Evolutionary conservation across 2,329 filamentous ascomycete genomes (phyloP).

Genomic region (Cordyceps cateniannulata): DNA sequence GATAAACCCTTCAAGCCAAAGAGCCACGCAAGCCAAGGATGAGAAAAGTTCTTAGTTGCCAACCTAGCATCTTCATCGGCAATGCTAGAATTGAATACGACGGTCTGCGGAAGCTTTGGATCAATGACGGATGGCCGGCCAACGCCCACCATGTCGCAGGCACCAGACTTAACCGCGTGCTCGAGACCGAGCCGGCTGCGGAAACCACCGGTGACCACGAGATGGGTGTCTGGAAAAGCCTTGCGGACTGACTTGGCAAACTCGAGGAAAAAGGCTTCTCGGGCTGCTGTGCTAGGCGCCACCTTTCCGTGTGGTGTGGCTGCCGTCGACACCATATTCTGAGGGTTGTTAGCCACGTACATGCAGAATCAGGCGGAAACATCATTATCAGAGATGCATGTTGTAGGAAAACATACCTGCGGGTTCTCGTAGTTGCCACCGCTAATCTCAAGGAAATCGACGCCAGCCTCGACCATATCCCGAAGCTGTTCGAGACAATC

Average conservation of each 20-base stretch:
- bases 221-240: background rate
- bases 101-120: background rate
- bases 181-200: background rate
- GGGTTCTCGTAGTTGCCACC: constrained; percentile 50
- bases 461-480: constrained; percentile 33
- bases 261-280: background rate
- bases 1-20: background rate
- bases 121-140: background rate
- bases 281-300: background rate
- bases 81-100: background rate
- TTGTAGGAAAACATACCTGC: background rate
- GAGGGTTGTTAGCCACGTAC: background rate
- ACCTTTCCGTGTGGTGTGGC: background rate
- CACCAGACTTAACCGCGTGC: background rate
- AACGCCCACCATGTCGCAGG: background rate
- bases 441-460: constrained; percentile 59
- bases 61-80: background rate
- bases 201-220: background rate
- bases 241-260: background rate
- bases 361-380: background rate
- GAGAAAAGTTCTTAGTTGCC: background rate
- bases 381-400: background rate
- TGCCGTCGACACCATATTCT: background rate
- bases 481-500: constrained; percentile 47
- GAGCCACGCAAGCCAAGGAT: background rate